These are phyloP conservation scores for Thielaviopsis ethacetica DNA, from an alignment of 2,329 filamentous ascomycete species.

Conservation along the genomic window DNA sequence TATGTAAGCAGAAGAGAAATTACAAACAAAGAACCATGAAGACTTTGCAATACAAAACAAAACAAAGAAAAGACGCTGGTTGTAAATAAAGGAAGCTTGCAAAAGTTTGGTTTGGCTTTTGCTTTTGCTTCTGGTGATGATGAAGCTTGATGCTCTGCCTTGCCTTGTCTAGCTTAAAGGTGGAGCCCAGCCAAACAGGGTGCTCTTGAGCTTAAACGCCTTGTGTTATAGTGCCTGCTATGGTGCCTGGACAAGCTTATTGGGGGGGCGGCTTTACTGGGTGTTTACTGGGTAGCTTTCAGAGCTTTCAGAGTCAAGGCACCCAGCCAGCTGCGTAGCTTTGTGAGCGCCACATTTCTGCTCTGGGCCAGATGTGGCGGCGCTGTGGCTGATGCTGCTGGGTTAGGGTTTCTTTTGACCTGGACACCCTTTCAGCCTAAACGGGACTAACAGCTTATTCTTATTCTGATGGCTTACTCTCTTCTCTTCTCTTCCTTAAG, in stretches of 20 bases:
- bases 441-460: background rate
- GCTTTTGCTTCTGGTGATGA: constrained; percentile 6
- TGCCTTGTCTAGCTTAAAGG: constrained; percentile 10
- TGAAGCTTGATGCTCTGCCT: constrained; percentile 13
- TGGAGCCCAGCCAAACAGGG: background rate
- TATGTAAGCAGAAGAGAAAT: background rate
- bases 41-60: background rate
- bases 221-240: background rate
- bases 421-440: too few relatives aligned
- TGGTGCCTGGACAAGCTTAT: too few relatives aligned
- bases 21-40: background rate
- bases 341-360: background rate
- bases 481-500: too few relatives aligned
- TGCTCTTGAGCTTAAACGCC: background rate
- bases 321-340: constrained; percentile 10
- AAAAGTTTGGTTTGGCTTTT: background rate
- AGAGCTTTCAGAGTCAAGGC: constrained; percentile 7
- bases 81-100: background rate
- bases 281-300: background rate
- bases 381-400: background rate
- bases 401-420: background rate
- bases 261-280: background rate
- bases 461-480: too few relatives aligned
- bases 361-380: background rate
- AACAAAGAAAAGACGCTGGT: background rate